Evolutionary conservation across 768 basidiomycete species (phyloP), one percentile per base, ranked within the genome.

Genomic region (Mycena capillaripes): DNA sequence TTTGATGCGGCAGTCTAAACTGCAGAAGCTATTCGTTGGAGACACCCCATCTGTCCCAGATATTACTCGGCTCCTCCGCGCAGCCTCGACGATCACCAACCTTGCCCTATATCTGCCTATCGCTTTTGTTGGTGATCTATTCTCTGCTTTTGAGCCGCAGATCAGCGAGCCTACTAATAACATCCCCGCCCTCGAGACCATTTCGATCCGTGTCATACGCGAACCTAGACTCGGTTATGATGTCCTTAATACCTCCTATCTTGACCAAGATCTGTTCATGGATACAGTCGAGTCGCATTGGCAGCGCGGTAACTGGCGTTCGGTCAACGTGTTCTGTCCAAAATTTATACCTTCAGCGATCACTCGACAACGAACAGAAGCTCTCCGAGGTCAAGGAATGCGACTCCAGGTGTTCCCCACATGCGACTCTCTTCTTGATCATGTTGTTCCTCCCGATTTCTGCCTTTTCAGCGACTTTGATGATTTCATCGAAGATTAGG

Each of bases 331-430:
- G 17, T 60, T 21, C 12, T 38, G 46, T 27, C 29, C 46, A 21
- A 12, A n/a, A 14, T 40, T 68, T 12, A 30, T 12, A 1, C 57
- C 46, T 1, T 59, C 44, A 11, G 8, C 56, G 0, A 9, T 25
- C 14, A 50, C 46, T 8, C 57, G 59, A 5, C 34, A 30, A 14
- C 48, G 66, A 11, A 50, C 52, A 36, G 27, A 40, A 17, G 2
- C 40, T 2, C 66, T 68, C 27, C 58, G 66, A 6, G 32, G 34
- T 2, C 34, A 67, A 23, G 66, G 58, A 9, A 59, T 60, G 66
- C 1, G 52, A 4, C n/a, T 68, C 9, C 4, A 16, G 9, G 10
- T 60, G 8, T 68, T 40, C 48, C 16, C 7, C 27, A 3, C 2
- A 14, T n/a, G 27, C 6, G 4, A n/a, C 7, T 2, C n/a, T 6